Conservation (phyloP, 371 early-diverging fungal genomes). For the Mucor velutinosus region DNA sequence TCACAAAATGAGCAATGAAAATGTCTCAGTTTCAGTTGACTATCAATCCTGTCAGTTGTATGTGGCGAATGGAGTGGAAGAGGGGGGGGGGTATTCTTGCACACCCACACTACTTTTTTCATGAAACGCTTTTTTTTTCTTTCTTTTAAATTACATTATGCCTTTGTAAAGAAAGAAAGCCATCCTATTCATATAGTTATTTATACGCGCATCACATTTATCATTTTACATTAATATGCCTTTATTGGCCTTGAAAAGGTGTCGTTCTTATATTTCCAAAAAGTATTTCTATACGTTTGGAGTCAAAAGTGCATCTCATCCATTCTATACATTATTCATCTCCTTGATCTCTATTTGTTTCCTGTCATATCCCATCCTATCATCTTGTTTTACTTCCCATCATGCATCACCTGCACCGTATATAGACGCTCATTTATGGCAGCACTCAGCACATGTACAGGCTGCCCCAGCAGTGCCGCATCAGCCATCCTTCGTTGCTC, state of each 20-base stretch:
- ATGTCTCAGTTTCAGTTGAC: neutral
- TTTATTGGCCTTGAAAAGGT: slow-evolving; percentile 19
- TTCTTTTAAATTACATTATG: neutral
- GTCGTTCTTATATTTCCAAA: slow-evolving; percentile 11
- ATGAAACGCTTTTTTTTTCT: neutral
- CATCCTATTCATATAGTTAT: neutral
- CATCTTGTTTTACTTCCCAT: neutral
- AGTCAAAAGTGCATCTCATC: slow-evolving; percentile 57
- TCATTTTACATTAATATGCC: slow-evolving; percentile 25
- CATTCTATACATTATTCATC: slow-evolving; percentile 49
- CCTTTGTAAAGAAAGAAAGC: neutral
- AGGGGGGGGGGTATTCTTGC: neutral
- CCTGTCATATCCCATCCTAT: slow-evolving; percentile 48
- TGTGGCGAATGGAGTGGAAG: no score
- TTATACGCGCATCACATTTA: neutral
- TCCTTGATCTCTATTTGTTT: slow-evolving; percentile 52
- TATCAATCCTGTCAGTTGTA: no score
- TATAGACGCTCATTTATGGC: slow-evolving; percentile 38
- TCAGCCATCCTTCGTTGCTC: slow-evolving; percentile 21
- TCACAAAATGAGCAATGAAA: neutral
- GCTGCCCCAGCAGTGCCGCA: slow-evolving; percentile 3
- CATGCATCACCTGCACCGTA: neutral
- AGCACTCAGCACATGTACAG: slow-evolving; percentile 27
- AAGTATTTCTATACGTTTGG: slow-evolving; percentile 67
- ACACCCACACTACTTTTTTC: slow-evolving; percentile 4